A percentile compares a stretch with the other conserved stretches of the same genome.
phyloP scores from a whole-genome alignment of 805 yeast genomes.

The Hanseniaspora occidentalis region DNA sequence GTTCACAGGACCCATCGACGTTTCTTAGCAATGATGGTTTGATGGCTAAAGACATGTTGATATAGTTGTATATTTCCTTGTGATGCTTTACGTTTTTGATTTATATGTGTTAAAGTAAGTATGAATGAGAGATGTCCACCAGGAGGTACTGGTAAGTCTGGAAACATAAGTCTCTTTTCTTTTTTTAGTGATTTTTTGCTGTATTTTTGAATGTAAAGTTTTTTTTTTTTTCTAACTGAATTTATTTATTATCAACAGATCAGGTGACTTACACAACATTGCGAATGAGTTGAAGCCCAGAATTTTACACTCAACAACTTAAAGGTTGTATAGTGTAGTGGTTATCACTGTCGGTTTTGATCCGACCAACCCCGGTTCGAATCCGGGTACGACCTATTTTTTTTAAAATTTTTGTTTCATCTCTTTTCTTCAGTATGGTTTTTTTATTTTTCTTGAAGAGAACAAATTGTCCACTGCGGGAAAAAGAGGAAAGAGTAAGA shows the following conservation, averaged over 20 bases:
- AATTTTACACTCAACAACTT: background rate
- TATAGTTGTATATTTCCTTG: too few species aligned
- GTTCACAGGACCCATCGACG: conserved; percentile 74
- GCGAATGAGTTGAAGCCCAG: background rate
- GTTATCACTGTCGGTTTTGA: conserved; percentile 51
- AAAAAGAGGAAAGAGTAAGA: too few species aligned
- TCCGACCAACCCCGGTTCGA: conserved; percentile 73
- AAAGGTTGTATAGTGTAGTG: conserved; percentile 45
- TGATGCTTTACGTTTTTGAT: too few species aligned
- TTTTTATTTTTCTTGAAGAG: conserved; percentile 3
- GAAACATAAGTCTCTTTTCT: too few species aligned
- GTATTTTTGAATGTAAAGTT: background rate
- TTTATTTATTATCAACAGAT: too few species aligned
- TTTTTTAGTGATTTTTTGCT: background rate
- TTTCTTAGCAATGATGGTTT: conserved; percentile 13
- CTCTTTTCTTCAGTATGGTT: background rate
- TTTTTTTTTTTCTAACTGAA: too few species aligned
- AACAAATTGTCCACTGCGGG: too few species aligned
- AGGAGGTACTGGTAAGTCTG: too few species aligned
- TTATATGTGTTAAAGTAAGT: too few species aligned
- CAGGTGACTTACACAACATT: too few species aligned
- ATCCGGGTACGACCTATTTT: conserved; percentile 67
- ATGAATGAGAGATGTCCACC: too few species aligned
- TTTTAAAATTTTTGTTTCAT: conserved; percentile 7
- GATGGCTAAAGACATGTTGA: conserved; percentile 1